Evolutionary conservation across 495 filamentous ascomycete species (phyloP), one percentile per base, ranked within the genome.

Genomic region (Articulospora tetracladia): DNA sequence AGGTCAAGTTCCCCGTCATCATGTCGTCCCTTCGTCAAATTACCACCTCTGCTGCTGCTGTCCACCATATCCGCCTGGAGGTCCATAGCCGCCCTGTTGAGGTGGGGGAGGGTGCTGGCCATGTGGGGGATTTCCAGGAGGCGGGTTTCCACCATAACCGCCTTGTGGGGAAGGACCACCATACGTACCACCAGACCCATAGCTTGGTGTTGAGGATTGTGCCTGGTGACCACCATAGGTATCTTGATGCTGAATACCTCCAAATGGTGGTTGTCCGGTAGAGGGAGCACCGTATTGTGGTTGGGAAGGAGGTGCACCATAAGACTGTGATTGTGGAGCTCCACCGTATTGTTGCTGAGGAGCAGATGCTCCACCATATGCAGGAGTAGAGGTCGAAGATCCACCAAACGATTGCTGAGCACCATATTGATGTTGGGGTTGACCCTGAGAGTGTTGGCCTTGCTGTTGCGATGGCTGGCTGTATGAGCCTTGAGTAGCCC

Each of bases 81-180:
- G 63, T 17, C 51, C 36, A 20, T 39, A 34, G 15, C 20, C 39
- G 6, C 49, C 36, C 23, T 71, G 72, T 22, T 66, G 58, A n/a
- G 59, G 60, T 47, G 63, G 59, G 3, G 55, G 59, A 26, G 61
- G 61, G 20, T 30, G 48, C 15, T 51, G 57, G n/a, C 47, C 28
- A 12, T 48, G 30, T 22, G 49, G 59, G 28, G 20, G 44, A 50
- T 64, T 67, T 26, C 70, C 68, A 48, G 70, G 71, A 28, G 74
- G 69, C 6, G 64, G 65, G 34, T 72, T 70, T 17, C 8, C 17
- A 19, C 39, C 17, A 19, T 44, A 19, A 17, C 17, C 17, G 39
- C 11, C 39, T 55, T 69, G 66, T 61, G 72, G 71, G 28, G 66
- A 63, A 25, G 55, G 59, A 32, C 57, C 61, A 15, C 61, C 64